A percentile compares a stretch with the other conserved stretches of the same genome.
These are phyloP conservation scores for Starmerella roubikii DNA, from an alignment of 805 yeast species.

Conservation along the genomic window DNA sequence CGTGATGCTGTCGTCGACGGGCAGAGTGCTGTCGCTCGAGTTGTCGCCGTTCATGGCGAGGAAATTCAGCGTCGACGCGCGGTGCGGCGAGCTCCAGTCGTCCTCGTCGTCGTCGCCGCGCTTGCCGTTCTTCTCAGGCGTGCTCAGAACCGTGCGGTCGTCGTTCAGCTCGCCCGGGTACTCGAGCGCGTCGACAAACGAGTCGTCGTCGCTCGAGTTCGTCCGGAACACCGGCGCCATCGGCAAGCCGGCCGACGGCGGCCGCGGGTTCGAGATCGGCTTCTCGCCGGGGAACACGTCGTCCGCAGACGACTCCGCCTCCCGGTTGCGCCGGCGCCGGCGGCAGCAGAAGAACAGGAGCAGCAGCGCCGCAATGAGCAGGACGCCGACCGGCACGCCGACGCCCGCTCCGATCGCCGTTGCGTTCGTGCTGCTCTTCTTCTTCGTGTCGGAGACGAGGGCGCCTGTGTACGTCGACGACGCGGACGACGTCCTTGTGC, in stretches of 20 bases:
- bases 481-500: constrained; percentile 27
- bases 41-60: constrained; percentile 27
- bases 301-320: constrained; percentile 18
- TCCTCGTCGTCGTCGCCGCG: background rate
- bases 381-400: constrained; percentile 52
- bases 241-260: constrained; percentile 15
- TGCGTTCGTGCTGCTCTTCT: constrained; percentile 26
- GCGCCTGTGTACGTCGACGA: constrained; percentile 21
- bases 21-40: constrained; percentile 6
- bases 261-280: constrained; percentile 18
- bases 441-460: constrained; percentile 4
- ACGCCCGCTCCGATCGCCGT: constrained; percentile 87
- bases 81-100: constrained; percentile 27
- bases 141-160: constrained; percentile 18
- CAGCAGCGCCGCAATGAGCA: constrained; percentile 34
- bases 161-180: constrained; percentile 14
- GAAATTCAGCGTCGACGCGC: constrained; percentile 27
- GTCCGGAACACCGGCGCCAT: constrained; percentile 20
- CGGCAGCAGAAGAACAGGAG: constrained; percentile 46
- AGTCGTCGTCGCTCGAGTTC: constrained; percentile 6
- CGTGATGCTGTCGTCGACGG: too few species aligned
- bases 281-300: constrained; percentile 1
- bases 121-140: constrained; percentile 14
- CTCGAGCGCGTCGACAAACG: constrained; percentile 15
- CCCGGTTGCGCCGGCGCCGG: constrained; percentile 28